These are phyloP conservation scores for Monilinia polystroma DNA, from an alignment of 2,329 filamentous ascomycete species.

Conservation along the genomic window DNA sequence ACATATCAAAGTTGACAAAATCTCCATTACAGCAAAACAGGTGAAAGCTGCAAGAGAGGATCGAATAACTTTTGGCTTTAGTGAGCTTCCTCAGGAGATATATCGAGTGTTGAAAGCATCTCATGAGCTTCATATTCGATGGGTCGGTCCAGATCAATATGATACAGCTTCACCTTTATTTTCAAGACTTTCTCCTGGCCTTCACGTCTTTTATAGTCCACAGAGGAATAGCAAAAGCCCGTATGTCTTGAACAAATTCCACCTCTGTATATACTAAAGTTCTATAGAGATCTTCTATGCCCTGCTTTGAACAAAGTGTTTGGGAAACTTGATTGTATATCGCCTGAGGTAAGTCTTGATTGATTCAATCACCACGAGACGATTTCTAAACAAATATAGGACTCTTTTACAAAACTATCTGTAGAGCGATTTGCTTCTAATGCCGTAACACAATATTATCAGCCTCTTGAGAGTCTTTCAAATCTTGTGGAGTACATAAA, in stretches of 20 bases:
- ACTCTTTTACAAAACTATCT: slow-evolving; percentile 62
- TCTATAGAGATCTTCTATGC: slow-evolving; percentile 53
- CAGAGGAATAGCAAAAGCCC: slow-evolving; percentile 24
- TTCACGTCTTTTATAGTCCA: slow-evolving; percentile 69
- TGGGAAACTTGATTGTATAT: slow-evolving; percentile 55
- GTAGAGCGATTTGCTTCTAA: slow-evolving; percentile 62
- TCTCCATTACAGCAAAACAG: slow-evolving; percentile 55
- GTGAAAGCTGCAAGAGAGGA: slow-evolving; percentile 75
- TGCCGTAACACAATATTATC: slow-evolving; percentile 68
- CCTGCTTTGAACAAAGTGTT: slow-evolving; percentile 57
- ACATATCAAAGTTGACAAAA: slow-evolving; percentile 56
- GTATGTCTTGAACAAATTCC: slow-evolving; percentile 20
- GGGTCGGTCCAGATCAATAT: slow-evolving; percentile 62
- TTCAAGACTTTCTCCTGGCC: slow-evolving; percentile 73
- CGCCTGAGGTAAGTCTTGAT: slow-evolving; percentile 45
- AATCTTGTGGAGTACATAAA: slow-evolving; percentile 55
- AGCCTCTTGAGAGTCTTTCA: slow-evolving; percentile 57
- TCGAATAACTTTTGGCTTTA: slow-evolving; percentile 68
- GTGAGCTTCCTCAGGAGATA: slow-evolving; percentile 71
- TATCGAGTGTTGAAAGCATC: slow-evolving; percentile 60
- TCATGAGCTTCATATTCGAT: slow-evolving; percentile 75
- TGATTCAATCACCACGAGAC: not conserved
- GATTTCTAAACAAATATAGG: slow-evolving; percentile 39
- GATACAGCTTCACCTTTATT: slow-evolving; percentile 66
- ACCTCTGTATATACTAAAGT: slow-evolving; percentile 14